Evolutionary conservation across 306 rosid genomes (phyloP).

Genomic region (Castanea mollissima): DNA sequence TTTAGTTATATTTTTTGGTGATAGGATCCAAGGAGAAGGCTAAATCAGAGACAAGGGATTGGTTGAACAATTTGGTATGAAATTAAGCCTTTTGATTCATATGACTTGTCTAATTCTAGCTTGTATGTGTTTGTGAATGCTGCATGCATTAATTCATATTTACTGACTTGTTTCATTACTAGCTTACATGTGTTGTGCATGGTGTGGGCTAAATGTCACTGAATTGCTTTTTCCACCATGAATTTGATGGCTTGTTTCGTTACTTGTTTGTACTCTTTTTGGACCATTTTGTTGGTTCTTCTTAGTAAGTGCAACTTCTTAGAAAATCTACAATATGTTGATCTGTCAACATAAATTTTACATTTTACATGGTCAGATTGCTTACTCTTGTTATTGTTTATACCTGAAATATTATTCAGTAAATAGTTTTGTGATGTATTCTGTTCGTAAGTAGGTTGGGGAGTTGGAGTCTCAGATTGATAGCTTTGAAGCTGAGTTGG

Average conservation of each 20-base stretch:
- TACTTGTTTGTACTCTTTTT: neutral
- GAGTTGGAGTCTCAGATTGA: constrained; percentile 97
- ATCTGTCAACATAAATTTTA: neutral
- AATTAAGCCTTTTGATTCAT: constrained; percentile 16
- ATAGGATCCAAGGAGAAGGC: constrained; percentile 99
- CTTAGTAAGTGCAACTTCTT: neutral
- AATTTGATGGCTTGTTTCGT: neutral
- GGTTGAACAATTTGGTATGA: constrained; percentile 96
- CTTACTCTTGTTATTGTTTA: neutral
- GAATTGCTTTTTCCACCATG: too few species aligned
- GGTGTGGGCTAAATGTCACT: too few species aligned
- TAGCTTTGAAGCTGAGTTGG: constrained; percentile 93
- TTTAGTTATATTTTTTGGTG: constrained; percentile 13
- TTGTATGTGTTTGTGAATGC: neutral
- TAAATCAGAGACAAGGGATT: constrained; percentile 94
- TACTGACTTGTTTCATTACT: neutral
- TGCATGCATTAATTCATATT: neutral
- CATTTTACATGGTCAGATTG: constrained; percentile 7
- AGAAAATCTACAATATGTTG: neutral
- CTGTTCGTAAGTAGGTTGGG: constrained; percentile 58
- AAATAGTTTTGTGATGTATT: constrained; percentile 13
- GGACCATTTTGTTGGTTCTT: neutral
- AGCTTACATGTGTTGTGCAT: neutral
- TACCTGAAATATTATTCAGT: constrained; percentile 9
- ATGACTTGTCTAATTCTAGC: neutral